Evolutionary conservation across 2,329 filamentous ascomycete genomes (phyloP).

Genomic region (Aulographum hederae): DNA sequence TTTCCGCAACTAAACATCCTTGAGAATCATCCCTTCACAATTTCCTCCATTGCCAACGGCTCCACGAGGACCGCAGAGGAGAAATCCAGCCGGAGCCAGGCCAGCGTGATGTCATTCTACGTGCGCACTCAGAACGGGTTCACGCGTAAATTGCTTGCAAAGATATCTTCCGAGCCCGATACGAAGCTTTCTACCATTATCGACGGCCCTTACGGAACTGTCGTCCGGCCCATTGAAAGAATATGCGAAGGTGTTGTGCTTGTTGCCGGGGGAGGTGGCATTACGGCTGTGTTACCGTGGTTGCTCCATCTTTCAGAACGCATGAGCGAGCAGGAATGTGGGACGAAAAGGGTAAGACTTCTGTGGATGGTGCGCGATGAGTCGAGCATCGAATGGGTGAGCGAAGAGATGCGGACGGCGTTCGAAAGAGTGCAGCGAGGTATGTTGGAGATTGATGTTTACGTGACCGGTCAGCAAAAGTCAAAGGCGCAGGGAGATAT

Average conservation of each 20-base stretch:
- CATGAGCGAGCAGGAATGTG: constrained; percentile 1
- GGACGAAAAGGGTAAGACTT: constrained; percentile 4
- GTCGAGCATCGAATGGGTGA: neutral
- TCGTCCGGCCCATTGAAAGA: constrained; percentile 3
- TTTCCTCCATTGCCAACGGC: constrained; percentile 6
- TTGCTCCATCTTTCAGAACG: constrained; percentile 5
- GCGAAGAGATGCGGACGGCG: too few relatives aligned
- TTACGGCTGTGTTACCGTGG: constrained; percentile 8
- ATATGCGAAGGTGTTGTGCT: constrained; percentile 8
- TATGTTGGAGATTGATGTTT: neutral
- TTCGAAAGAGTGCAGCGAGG: neutral
- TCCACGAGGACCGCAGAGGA: neutral
- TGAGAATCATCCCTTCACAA: constrained; percentile 12
- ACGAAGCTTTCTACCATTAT: constrained; percentile 5
- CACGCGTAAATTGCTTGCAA: constrained; percentile 4
- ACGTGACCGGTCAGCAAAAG: neutral
- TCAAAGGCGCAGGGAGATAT: neutral
- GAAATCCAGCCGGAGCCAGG: neutral
- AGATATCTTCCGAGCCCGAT: constrained; percentile 1
- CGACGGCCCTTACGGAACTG: constrained; percentile 11
- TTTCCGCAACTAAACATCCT: constrained; percentile 7
- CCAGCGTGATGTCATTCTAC: constrained; percentile 7
- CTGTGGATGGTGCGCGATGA: constrained; percentile 7
- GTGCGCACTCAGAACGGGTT: constrained; percentile 8
- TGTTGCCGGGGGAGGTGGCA: constrained; percentile 9